These are phyloP conservation scores for Teunomyces kruisii DNA, from an alignment of 805 yeast species.

Conservation along the genomic window DNA sequence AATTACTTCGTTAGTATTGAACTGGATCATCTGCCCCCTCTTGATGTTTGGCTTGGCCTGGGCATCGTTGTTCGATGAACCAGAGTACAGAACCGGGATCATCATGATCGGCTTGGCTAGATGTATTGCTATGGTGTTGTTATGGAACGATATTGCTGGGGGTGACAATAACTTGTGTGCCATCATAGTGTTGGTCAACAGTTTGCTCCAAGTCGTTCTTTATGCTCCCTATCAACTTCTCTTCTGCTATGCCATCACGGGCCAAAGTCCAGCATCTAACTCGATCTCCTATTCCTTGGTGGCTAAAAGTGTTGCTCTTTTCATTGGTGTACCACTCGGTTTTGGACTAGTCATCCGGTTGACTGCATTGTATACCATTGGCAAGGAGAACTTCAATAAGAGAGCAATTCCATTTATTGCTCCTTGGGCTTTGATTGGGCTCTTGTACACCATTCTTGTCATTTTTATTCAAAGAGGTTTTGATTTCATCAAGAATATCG, in stretches of 20 bases:
- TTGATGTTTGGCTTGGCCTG: slow-evolving; percentile 58
- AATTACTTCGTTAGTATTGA: slow-evolving; percentile 40
- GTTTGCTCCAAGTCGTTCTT: slow-evolving; percentile 49
- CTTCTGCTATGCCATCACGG: slow-evolving; percentile 44
- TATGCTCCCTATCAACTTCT: slow-evolving; percentile 54
- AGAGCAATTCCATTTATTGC: slow-evolving; percentile 40
- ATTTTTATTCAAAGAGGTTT: slow-evolving; percentile 53
- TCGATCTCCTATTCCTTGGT: slow-evolving; percentile 36
- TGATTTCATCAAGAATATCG: slow-evolving; percentile 46
- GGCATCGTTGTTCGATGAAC: slow-evolving; percentile 47
- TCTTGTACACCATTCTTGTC: slow-evolving; percentile 51
- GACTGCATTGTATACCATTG: slow-evolving; percentile 20
- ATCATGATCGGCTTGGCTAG: slow-evolving; percentile 60
- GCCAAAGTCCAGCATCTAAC: slow-evolving; percentile 19
- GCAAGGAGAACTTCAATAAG: slow-evolving; percentile 30
- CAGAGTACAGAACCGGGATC: slow-evolving; percentile 53
- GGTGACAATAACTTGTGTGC: slow-evolving; percentile 55
- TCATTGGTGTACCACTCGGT: slow-evolving; percentile 54
- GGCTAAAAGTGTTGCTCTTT: slow-evolving; percentile 50
- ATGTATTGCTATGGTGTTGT: slow-evolving; percentile 62
- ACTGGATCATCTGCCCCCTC: slow-evolving; percentile 59
- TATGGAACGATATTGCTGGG: slow-evolving; percentile 56
- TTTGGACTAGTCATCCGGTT: slow-evolving; percentile 46
- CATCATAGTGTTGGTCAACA: slow-evolving; percentile 50
- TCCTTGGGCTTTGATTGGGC: slow-evolving; percentile 53